A percentile compares a stretch with the other conserved stretches of the same genome.
phyloP scores from a whole-genome alignment of 192 early-diverging fungal genomes.

The Entomortierella chlamydospora region DNA sequence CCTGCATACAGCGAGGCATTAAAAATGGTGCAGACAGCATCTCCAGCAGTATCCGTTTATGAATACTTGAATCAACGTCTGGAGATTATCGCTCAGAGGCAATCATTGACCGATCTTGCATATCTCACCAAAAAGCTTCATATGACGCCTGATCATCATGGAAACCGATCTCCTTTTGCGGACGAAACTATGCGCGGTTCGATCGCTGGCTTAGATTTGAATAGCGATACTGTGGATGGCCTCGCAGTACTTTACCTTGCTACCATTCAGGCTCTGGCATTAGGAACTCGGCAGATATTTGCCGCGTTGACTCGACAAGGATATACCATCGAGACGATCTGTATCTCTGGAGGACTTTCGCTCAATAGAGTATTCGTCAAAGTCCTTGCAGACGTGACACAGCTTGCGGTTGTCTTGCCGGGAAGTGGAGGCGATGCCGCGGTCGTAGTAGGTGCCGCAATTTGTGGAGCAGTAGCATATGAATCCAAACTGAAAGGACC shows the following conservation, averaged over 20 bases:
- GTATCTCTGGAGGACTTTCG: constrained; percentile 75
- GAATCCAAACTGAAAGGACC: constrained; percentile 17
- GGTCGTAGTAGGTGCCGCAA: constrained; percentile 76
- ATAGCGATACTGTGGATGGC: constrained; percentile 57
- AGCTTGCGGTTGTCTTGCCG: constrained; percentile 65
- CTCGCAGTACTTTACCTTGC: constrained; percentile 70
- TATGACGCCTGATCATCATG: constrained; percentile 82
- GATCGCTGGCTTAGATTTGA: constrained; percentile 65
- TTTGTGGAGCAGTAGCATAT: constrained; percentile 70
- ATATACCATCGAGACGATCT: constrained; percentile 65
- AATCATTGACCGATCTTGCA: constrained; percentile 24
- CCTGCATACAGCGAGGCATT: constrained; percentile 59
- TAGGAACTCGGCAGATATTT: constrained; percentile 74
- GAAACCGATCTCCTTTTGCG: constrained; percentile 78
- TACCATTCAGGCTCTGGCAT: constrained; percentile 68
- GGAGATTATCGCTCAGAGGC: constrained; percentile 25
- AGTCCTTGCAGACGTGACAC: constrained; percentile 67
- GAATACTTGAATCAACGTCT: constrained; percentile 64
- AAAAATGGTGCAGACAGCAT: constrained; percentile 18
- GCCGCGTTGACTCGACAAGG: constrained; percentile 60
- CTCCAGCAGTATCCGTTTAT: constrained; percentile 52
- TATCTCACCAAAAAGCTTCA: constrained; percentile 64
- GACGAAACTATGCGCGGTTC: constrained; percentile 72
- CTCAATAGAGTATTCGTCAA: constrained; percentile 72
- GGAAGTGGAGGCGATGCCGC: constrained; percentile 64